phyloP scores from a whole-genome alignment of 2,329 filamentous ascomycete species.

The Neonectria faginata region DNA sequence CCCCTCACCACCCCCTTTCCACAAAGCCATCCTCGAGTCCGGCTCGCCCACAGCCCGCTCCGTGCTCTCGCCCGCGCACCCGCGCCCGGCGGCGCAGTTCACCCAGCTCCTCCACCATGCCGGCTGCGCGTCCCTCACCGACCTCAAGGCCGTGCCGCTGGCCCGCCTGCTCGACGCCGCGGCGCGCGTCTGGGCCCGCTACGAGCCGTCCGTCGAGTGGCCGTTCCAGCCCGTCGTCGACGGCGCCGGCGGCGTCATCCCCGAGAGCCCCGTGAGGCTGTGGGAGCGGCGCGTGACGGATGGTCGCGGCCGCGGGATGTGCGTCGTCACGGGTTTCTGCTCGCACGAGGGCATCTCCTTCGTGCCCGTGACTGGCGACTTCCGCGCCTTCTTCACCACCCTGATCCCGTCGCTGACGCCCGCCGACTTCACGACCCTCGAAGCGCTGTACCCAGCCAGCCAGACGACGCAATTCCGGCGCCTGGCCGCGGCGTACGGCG shows the following conservation, averaged over 20 bases:
- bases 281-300: slow-evolving; percentile 23
- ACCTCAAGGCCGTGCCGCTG: slow-evolving; percentile 61
- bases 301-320: slow-evolving; percentile 14
- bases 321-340: slow-evolving; percentile 76
- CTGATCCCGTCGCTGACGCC: slow-evolving; percentile 69
- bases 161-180: slow-evolving; percentile 62
- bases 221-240: slow-evolving; percentile 76
- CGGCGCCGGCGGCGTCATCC: slow-evolving; percentile 59
- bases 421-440: slow-evolving; percentile 65
- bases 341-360: slow-evolving; percentile 77
- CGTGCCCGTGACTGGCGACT: slow-evolving; percentile 65
- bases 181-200: slow-evolving; percentile 57
- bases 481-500: slow-evolving; percentile 70
- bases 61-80: slow-evolving; percentile 65
- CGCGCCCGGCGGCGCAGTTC: slow-evolving; percentile 67
- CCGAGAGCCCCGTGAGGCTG: slow-evolving; percentile 46
- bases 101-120: slow-evolving; percentile 29
- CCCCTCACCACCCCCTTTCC: slow-evolving; percentile 59
- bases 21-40: slow-evolving; percentile 68
- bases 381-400: slow-evolving; percentile 69
- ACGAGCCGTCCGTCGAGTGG: slow-evolving; percentile 62
- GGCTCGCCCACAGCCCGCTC: slow-evolving; percentile 67
- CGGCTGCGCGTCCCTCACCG: slow-evolving; percentile 10
- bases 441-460: slow-evolving; percentile 69
- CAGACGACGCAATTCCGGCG: slow-evolving; percentile 68